Evolutionary conservation across 768 basidiomycete species (phyloP).

Genomic region (Grammothele lineata): DNA sequence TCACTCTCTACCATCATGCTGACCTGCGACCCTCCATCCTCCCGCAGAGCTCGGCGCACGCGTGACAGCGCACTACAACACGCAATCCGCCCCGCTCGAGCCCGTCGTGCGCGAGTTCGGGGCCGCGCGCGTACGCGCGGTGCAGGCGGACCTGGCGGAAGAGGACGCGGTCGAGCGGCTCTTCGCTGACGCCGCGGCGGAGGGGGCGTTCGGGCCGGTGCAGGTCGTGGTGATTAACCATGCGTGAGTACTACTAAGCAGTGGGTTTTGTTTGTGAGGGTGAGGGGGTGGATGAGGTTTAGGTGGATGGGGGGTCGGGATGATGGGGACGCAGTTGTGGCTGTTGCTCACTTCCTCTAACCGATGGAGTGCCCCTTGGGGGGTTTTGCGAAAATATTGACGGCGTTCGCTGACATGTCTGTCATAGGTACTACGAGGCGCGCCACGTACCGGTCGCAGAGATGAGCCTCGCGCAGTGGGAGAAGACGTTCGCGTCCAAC

Average conservation of each 20-base stretch:
- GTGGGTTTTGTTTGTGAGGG: no score
- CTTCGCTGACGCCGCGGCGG: constrained; percentile 33
- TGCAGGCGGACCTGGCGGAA: constrained; percentile 55
- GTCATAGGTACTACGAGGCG: constrained; percentile 41
- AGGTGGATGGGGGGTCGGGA: no score
- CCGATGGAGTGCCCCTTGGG: no score
- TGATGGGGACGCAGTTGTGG: no score
- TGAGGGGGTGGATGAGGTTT: no score
- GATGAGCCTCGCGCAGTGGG: constrained; percentile 64
- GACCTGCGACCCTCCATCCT: background rate
- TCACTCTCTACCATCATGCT: background rate
- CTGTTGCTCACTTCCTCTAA: no score
- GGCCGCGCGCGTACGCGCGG: constrained; percentile 23
- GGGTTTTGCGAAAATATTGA: no score
- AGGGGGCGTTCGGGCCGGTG: constrained; percentile 44
- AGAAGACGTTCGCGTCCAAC: constrained; percentile 54
- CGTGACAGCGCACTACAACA: constrained; percentile 71
- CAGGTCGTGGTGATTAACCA: constrained; percentile 63
- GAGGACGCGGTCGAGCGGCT: constrained; percentile 50
- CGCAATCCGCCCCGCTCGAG: constrained; percentile 39
- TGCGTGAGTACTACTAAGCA: no score
- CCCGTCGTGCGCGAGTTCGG: constrained; percentile 37
- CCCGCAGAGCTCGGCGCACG: constrained; percentile 60
- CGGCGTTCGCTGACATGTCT: no score
- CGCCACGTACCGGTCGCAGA: constrained; percentile 46